phyloP scores from a whole-genome alignment of 2,329 filamentous ascomycete genomes.

The Oidium heveae region DNA sequence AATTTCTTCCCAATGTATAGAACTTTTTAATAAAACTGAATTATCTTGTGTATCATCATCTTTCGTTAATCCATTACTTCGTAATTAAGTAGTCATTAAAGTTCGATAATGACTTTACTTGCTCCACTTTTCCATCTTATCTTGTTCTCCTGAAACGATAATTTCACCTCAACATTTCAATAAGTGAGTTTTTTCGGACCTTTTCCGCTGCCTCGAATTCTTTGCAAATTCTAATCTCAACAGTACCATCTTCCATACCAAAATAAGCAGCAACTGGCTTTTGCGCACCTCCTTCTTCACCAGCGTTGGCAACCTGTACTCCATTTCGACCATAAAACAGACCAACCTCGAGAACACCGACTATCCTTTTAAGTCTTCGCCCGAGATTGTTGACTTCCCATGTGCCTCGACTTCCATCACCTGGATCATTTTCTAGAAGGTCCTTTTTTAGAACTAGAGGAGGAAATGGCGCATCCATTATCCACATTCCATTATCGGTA shows the following conservation, averaged over 20 bases:
- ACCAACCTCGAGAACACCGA: constrained; percentile 76
- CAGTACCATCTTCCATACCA: constrained; percentile 56
- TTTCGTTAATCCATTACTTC: no score
- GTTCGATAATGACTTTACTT: no score
- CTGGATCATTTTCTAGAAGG: constrained; percentile 18
- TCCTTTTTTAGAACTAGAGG: constrained; percentile 40
- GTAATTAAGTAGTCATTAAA: no score
- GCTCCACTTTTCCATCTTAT: no score
- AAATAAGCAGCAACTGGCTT: constrained; percentile 91
- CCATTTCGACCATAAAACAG: constrained; percentile 72
- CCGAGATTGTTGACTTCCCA: constrained; percentile 66
- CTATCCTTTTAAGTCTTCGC: constrained; percentile 49
- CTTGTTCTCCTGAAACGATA: no score
- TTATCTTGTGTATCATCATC: no score
- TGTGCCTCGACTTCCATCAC: constrained; percentile 33
- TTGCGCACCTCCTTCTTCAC: constrained; percentile 44
- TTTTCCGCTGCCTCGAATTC: constrained; percentile 3
- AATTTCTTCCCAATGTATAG: no score
- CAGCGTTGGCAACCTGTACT: constrained; percentile 33
- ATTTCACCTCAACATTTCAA: no score
- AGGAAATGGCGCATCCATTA: constrained; percentile 78
- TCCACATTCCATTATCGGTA: constrained; percentile 68
- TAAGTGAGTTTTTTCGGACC: no score
- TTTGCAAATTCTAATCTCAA: constrained; percentile 25
- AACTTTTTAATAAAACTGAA: no score